Evolutionary conservation across 2,329 filamentous ascomycete genomes (phyloP), one percentile per base, ranked within the genome.

Genomic region (Scolecobasidium constrictum): DNA sequence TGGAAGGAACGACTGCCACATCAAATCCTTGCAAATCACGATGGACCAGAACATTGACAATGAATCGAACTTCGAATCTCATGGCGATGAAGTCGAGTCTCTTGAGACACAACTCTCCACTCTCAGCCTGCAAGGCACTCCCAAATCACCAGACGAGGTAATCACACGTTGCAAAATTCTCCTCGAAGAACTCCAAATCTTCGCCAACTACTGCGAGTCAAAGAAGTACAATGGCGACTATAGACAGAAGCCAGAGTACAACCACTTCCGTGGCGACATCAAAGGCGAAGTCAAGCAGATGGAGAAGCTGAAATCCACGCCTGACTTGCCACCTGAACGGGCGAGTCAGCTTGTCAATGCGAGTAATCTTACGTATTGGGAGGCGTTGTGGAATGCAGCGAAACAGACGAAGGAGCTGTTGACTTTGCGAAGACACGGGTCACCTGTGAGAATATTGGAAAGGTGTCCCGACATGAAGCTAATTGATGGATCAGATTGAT

Each of bases 331-430:
- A 18, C 42, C 55, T 51, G 35, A 48, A 43, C 58, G 56, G 39
- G 55, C 51, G 13, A 55, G 66, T n/a, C 75, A 81, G 53, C 69
- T 73, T 20, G 62, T 82, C 36, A 68, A 72, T 39, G 81, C 77
- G 5, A 81, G 77, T 1, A 85, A 85, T 58, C 53, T 83, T 9
- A 70, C 75, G 0, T 83, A 81, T 53, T 75, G 78, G 42, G 70
- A 76, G 48, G 68, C 73, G 4, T 66, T 83, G 2, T 84, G 81
- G 81, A 58, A 60, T 20, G 68, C 73, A 17, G 77, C 76, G 13
- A 82, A 78, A 55, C 63, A 61, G 15, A 76, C 72, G 44, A 62
- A 56, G 1, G 71, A 74, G 1, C 51, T 85, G 7, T 65, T 72
- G 23, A 71, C 70, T 67, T 83, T 41, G 64, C 68, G 40, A 75